Base-by-base conservation (phyloP, 148 eudicot genomes). In the Salicornia ramosissima region DNA sequence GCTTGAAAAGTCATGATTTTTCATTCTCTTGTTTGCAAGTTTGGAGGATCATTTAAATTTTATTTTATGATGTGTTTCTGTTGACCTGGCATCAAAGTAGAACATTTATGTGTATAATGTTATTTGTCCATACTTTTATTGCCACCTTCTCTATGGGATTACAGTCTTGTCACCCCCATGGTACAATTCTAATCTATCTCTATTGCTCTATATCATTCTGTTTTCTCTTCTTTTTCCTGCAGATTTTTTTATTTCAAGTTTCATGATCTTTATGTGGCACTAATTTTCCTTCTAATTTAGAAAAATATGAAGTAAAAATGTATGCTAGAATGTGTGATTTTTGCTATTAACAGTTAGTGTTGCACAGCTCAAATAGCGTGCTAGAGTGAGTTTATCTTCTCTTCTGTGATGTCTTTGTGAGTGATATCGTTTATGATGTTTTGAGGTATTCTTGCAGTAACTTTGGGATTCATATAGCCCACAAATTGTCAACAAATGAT, bases 401-500 rank as follows among this genome's bases (percentile, higher is more conserved):
- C 49, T 40, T 69, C 63, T 77, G 4, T 53, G 36, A 43, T 62
- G 56, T 45, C 52, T 16, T 51, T 22, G n/a, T n/a, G n/a, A 36
- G 8, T 3, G 40, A 36, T 36, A 36, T 8, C 40, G 4, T 8
- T 36, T 36, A 8, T 4, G 40, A 36, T 36, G n/a, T 0, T 66
- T 4, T 69, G 66, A 64, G 31, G 31, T 79, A 67, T 61, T 74
- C 69, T 16, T 84, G 80, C 84, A 94, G 99, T 77, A 87, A 80
- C 21, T 89, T 86, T 79, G 69, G 61, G 69, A 70, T 73, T 68
- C 99, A 94, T 77, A 70, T 84, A 71, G 75, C 67, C 28, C 72
- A 77, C 78, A 81, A 82, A 61, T 73, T 91, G 71, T 84, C 80
- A 29, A 42, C 84, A 69, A 76, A 74, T 33, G 93, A 91, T 67